Base-by-base conservation (phyloP, 352 stramenopile genomes). In the Thalassiosira mediterranea region DNA sequence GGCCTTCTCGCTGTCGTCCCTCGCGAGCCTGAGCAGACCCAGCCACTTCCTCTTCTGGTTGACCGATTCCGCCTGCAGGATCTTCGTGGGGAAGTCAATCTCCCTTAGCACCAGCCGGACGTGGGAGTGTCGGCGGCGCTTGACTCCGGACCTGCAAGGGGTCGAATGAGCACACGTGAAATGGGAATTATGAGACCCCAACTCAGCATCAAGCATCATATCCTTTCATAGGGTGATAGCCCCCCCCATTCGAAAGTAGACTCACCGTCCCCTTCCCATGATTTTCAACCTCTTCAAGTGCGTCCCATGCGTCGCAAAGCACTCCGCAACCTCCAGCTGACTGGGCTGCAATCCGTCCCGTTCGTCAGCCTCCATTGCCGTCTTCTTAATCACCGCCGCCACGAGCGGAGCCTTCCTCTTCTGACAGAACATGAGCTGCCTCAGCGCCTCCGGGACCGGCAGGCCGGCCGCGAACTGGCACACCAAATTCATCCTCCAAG, bases 1-100 rank as follows among this genome's bases (percentile, higher is more conserved):
- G 13, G 75, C 72, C 25, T 69, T 73, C 62, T 81, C 66, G 38
- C 58, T 78, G 57, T 92, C 81, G 15, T 76, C 54, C 61, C 88
- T 65, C 8, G 86, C 86, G 62, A 74, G 70, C 23, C 72, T 38
- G 47, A 88, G 72, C 10, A 61, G 53, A 23, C 68, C 23, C 11
- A 90, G 42, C 83, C 81, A 90, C 42, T 83, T 84, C 25, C 83
- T 83, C 52, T 89, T 92, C 65, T 89, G 70, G 59, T 86, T 87
- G 21, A 89, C 38, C 8, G 75, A 81, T 15, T 49, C 68, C 25
- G 76, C 64, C 54, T 89, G 70, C 54, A 84, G 76, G 42, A 92
- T 79, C 71, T 79, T 83, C 0, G 88, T 74, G 4, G 80, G 72
- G 56, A 90, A 92, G 69, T 92, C 86, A 66, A 92, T 92, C 54